Conservation (phyloP, 805 yeast species). For the Suhomyces sp. region DNA sequence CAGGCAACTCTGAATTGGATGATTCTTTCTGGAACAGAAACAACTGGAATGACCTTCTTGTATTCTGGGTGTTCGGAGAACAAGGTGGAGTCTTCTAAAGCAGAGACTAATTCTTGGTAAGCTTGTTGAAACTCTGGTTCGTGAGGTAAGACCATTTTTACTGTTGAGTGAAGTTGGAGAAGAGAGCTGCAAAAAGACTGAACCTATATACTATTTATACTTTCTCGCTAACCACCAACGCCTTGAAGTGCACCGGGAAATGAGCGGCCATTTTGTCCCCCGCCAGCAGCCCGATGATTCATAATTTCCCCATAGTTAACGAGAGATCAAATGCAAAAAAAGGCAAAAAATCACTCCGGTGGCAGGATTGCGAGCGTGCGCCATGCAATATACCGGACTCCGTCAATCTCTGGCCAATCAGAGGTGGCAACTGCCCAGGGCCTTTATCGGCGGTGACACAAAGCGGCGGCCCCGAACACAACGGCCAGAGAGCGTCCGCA, state of each 20-base stretch:
- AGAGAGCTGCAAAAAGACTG: neutral
- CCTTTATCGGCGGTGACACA: conserved; percentile 6
- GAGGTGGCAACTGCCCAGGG: neutral
- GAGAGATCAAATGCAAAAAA: neutral
- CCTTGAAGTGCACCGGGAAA: neutral
- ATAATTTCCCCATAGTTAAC: neutral
- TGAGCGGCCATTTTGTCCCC: conserved; percentile 1
- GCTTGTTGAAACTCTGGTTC: conserved; percentile 99
- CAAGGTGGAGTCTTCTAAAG: conserved; percentile 87
- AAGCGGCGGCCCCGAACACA: neutral
- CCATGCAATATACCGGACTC: neutral
- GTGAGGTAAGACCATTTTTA: conserved; percentile 69
- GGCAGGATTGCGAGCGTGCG: neutral
- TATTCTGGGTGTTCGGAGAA: conserved; percentile 88
- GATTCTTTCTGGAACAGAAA: conserved; percentile 92
- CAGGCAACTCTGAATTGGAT: conserved; percentile 96
- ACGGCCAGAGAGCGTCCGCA: neutral
- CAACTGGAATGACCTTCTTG: conserved; percentile 81
- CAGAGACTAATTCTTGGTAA: conserved; percentile 84
- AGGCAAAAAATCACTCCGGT: neutral
- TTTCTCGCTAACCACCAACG: neutral
- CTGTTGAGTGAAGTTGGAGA: neutral
- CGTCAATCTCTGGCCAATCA: conserved; percentile 2
- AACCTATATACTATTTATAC: neutral
- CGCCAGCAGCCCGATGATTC: neutral